A percentile compares a stretch with the other conserved stretches of the same genome.
Conservation (phyloP, 805 yeast genomes). For the Metschnikowia koreensis region DNA sequence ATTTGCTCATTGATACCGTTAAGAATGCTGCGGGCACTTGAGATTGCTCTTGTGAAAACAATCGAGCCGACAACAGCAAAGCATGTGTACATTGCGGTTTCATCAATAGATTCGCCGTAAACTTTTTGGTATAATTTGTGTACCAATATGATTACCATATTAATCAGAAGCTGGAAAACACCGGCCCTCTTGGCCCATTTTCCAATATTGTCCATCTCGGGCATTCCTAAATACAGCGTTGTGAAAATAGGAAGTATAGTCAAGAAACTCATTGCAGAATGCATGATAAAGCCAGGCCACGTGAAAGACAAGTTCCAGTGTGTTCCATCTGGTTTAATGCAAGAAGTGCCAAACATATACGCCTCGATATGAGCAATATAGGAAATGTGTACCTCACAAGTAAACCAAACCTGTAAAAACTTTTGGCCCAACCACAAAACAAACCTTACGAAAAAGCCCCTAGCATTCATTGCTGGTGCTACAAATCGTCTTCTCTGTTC, state of each 20-base stretch:
- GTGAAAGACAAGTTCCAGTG: not conserved
- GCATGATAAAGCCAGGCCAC: constrained; percentile 14
- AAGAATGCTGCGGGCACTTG: constrained; percentile 6
- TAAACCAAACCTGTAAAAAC: not conserved
- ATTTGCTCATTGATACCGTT: constrained; percentile 41
- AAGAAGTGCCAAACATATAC: constrained; percentile 7
- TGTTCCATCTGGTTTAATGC: not conserved
- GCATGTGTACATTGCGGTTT: not conserved
- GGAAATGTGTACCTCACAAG: not conserved
- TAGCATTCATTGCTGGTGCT: not conserved
- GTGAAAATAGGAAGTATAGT: constrained; percentile 12
- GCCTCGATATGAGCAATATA: constrained; percentile 9
- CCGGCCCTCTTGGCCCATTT: constrained; percentile 1
- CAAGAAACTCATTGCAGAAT: constrained; percentile 8
- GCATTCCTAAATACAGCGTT: not conserved
- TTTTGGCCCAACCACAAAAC: not conserved
- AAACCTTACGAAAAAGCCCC: not conserved
- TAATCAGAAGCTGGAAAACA: not conserved
- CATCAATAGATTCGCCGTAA: not conserved
- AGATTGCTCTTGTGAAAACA: not conserved
- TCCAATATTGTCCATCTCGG: not conserved
- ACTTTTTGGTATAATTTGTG: not conserved
- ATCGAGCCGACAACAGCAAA: constrained; percentile 1
- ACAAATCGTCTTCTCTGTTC: constrained; percentile 7
- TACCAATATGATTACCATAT: constrained; percentile 1